Percentiles rank a stretch among this genome's conserved stretches.
Conservation (phyloP, 78 protist species). For the Dictyostelium intermedium region DNA sequence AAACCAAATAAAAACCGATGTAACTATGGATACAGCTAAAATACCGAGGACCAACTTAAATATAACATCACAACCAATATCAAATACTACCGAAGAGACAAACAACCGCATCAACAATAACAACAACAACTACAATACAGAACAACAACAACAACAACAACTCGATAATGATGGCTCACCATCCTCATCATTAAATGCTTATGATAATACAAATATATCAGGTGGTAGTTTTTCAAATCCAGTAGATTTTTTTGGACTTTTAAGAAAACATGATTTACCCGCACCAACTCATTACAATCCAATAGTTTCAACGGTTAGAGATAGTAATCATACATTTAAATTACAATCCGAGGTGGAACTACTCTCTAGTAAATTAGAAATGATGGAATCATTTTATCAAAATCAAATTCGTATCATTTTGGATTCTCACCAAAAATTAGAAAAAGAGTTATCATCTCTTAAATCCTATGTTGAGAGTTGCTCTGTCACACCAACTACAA, state of each 20-base stretch:
- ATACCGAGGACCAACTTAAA: too few relatives aligned
- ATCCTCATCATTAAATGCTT: neutral
- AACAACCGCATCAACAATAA: neutral
- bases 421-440: neutral
- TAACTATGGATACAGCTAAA: neutral
- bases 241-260: neutral
- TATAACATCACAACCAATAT: neutral
- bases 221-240: neutral
- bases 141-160: neutral
- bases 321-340: neutral
- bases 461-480: neutral
- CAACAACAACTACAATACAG: neutral
- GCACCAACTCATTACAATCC: neutral
- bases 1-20: neutral
- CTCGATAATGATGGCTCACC: neutral
- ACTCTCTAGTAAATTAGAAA: neutral
- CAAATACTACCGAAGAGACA: neutral
- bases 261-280: neutral
- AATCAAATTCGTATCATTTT: neutral
- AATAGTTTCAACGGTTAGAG: neutral
- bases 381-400: neutral
- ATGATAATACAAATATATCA: too few relatives aligned
- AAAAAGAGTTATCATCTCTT: neutral
- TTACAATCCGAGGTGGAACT: neutral
- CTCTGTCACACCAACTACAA: neutral